phyloP scores from a whole-genome alignment of 257 asterid genomes.

The Przewalskia tangutica region DNA sequence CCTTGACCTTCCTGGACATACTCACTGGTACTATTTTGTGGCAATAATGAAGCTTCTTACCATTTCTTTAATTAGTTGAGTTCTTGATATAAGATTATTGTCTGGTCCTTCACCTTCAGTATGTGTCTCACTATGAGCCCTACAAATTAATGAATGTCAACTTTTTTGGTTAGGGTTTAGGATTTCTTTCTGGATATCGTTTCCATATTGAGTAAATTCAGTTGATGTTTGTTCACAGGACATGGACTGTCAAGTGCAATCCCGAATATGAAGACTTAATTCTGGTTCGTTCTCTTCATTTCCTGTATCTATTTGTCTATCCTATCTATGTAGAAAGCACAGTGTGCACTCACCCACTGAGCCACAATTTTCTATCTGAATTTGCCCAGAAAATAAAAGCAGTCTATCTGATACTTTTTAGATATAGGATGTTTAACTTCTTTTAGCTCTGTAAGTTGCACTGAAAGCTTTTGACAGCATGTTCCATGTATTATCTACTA shows the following conservation, averaged over 20 bases:
- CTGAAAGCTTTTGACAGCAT: neutral
- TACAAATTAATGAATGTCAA: neutral
- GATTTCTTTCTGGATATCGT: neutral
- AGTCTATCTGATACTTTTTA: neutral
- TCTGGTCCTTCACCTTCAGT: neutral
- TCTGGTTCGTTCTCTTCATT: conserved; percentile 53
- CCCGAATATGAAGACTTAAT: conserved; percentile 82
- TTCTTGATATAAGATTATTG: conserved; percentile 1
- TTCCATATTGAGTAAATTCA: neutral
- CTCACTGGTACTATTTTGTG: conserved; percentile 66
- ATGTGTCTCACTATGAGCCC: neutral
- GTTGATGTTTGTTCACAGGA: conserved; percentile 49
- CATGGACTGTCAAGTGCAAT: conserved; percentile 92
- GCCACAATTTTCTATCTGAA: neutral
- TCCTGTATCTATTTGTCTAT: conserved; percentile 10
- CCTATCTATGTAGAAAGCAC: neutral
- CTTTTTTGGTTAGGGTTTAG: neutral
- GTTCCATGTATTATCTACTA: conserved; percentile 1
- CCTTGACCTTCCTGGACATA: conserved; percentile 89
- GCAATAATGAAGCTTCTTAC: neutral
- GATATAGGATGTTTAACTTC: neutral
- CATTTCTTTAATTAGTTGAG: neutral
- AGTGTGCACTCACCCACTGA: neutral
- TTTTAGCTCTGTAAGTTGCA: neutral
- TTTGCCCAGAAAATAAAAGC: neutral